Conservation (phyloP, 495 filamentous ascomycete species). For the Terfezia boudieri region DNA sequence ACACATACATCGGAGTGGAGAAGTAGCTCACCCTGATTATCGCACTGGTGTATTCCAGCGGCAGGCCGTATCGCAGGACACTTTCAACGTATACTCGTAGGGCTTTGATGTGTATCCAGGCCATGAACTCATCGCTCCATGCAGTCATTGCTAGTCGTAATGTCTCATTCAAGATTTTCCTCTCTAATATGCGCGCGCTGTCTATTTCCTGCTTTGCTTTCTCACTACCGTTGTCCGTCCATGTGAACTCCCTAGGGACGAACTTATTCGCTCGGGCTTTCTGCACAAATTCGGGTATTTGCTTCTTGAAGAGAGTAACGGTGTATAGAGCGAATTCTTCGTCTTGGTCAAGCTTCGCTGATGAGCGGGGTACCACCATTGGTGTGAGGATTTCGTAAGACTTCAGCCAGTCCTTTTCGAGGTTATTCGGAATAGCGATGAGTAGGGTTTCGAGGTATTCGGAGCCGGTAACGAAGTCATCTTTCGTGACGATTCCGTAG, state of each 20-base stretch:
- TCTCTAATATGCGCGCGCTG: conserved; percentile 53
- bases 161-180: conserved; percentile 79
- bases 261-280: conserved; percentile 79
- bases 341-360: conserved; percentile 51
- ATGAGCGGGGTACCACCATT: conserved; percentile 78
- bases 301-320: conserved; percentile 84
- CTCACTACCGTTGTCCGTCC: conserved; percentile 69
- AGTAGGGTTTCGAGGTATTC: conserved; percentile 95
- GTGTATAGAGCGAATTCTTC: conserved; percentile 72
- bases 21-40: conserved; percentile 47
- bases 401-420: conserved; percentile 67
- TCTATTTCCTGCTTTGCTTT: conserved; percentile 70
- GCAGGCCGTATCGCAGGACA: conserved; percentile 78
- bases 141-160: conserved; percentile 61
- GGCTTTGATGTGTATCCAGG: conserved; percentile 77
- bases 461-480: conserved; percentile 58
- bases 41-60: conserved; percentile 64
- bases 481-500: conserved; percentile 60
- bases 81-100: conserved; percentile 93
- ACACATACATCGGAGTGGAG: too few relatives aligned
- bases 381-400: conserved; percentile 68
- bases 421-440: conserved; percentile 55
- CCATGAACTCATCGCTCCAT: conserved; percentile 87
- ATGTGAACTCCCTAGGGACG: conserved; percentile 85
- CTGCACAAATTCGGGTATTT: conserved; percentile 60